Base-by-base conservation (phyloP, 352 stramenopile genomes). In the Phytophthora brassicae region DNA sequence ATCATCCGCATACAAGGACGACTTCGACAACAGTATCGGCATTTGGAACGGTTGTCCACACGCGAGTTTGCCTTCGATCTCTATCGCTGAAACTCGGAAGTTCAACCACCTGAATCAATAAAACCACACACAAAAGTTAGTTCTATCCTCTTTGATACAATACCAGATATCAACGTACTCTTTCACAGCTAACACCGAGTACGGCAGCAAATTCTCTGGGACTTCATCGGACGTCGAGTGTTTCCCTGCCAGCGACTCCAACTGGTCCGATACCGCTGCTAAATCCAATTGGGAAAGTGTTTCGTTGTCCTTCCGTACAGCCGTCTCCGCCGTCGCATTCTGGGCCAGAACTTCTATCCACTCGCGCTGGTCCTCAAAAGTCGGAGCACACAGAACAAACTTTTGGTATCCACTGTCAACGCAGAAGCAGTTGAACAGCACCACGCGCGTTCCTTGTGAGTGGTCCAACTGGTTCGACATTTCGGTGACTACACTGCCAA, bases 391-490 rank as follows among this genome's bases (percentile, higher is more conserved):
- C 14, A 95, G 41, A n/a, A 86, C 74, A 52, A 95, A 92, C 49
- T 90, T 90, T 35, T 81, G 70, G 51, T 93, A 91, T 0, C 87
- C 87, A 23, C 83, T 93, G 65, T 95, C 87, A 24, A 95, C 75
- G 20, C 70, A 86, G 53, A 95, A 94, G 50, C 87, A 95, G 57
- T 95, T 88, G 60, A 93, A 94, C 11, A 95, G 69, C 44, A 95
- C 86, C 38, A 92, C 83, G 17, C 87, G 84, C 16, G 77, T 79
- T 47, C 87, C 86, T 51, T 93, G 85, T n/a, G 84, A 93, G 48
- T 95, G 87, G 63, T 96, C 87, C 12, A 96, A 69, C 58, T 96
- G 87, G 62, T 96, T 94, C 31, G 87, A 79, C 60, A 96, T 80
- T 64, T 96, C 87, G 3, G 80, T 70, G 17, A 96, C 80, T 2